Base-by-base conservation (phyloP, 306 rosid genomes). In the Inga laurina region DNA sequence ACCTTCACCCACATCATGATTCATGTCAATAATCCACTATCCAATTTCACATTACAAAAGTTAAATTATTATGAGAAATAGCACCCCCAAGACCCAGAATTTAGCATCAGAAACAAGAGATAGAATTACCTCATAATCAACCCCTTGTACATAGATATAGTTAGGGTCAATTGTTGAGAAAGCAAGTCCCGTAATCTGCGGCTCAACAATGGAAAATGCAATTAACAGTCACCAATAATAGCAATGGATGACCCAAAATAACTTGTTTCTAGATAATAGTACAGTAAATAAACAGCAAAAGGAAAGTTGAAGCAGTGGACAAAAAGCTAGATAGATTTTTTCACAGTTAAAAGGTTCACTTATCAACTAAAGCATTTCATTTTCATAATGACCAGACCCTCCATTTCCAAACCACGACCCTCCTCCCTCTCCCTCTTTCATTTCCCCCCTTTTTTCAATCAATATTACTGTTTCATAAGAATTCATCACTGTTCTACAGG, bases 131-230 rank as follows among this genome's bases (percentile, higher is more conserved):
- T 95, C 97, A 77, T 93, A 88, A 87, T 93, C 98, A 84, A 95
- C 87, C 78, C 98, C 98, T 88, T 95, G 98, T 72, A 93, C 41
- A 80, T 93, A 93, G 76, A 95, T 92, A 82, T 84, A 87, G 76
- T 90, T 88, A 44, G 97, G 88, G 80, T 95, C 91, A 78, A 89
- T 45, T 46, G 97, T 74, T 66, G 98, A 93, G 90, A 95, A 93
- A 76, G 90, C 79, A 84, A 95, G 88, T 37, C 97, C 94, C 9
- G 97, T 95, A 86, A 95, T 95, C 97, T 95, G 92, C 91, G 79
- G 83, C 62, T 41, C 62, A 61, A 37, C 21, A 82, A 76, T 46
- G 59, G 82, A 48, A 30, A 78, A 19, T 54, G 83, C 10, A 59
- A 59, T 51, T 51, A 77, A 57, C 30, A 61, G 80, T 64, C 41